A percentile compares a stretch with the other conserved stretches of the same genome.
Evolutionary conservation across 2,329 filamentous ascomycete genomes (phyloP).

Genomic region (Paecilomyces sp.): DNA sequence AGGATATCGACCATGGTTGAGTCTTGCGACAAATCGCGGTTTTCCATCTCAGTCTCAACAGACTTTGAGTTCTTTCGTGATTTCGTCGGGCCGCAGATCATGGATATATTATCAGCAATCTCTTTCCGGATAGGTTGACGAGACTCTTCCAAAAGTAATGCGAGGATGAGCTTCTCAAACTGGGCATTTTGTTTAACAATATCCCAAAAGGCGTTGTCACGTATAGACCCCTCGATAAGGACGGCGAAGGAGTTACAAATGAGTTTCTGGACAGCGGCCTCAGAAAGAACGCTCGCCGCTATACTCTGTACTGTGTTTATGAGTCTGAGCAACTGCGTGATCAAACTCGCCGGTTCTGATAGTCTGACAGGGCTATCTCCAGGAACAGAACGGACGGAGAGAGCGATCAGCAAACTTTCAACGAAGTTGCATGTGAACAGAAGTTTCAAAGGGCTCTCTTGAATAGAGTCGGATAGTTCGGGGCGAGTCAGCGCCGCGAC

Average conservation of each 20-base stretch:
- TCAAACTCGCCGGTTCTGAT: constrained; percentile 28
- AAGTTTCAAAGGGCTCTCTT: constrained; percentile 40
- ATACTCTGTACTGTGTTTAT: constrained; percentile 20
- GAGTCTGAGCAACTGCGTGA: constrained; percentile 27
- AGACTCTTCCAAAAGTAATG: constrained; percentile 39
- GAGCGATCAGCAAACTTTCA: constrained; percentile 48
- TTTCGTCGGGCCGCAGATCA: constrained; percentile 27
- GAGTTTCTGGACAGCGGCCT: constrained; percentile 23
- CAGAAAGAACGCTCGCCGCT: constrained; percentile 7
- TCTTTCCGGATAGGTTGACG: constrained; percentile 31
- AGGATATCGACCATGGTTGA: constrained; percentile 32
- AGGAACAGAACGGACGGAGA: constrained; percentile 42
- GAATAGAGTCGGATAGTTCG: constrained; percentile 43
- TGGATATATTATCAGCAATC: constrained; percentile 30
- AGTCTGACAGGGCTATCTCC: constrained; percentile 19
- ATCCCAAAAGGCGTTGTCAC: constrained; percentile 41
- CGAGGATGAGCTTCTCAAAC: constrained; percentile 31
- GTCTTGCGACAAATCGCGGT: constrained; percentile 13
- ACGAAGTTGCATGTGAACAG: constrained; percentile 50
- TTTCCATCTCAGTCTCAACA: constrained; percentile 9
- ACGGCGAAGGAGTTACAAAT: constrained; percentile 40
- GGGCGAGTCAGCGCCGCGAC: constrained; percentile 55
- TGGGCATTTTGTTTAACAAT: constrained; percentile 31
- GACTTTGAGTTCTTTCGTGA: constrained; percentile 19
- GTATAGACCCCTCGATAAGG: constrained; percentile 43